Percentiles rank a stretch among this genome's conserved stretches.
phyloP scores from a whole-genome alignment of 805 yeast species.

The Metschnikowia reukaufii region DNA sequence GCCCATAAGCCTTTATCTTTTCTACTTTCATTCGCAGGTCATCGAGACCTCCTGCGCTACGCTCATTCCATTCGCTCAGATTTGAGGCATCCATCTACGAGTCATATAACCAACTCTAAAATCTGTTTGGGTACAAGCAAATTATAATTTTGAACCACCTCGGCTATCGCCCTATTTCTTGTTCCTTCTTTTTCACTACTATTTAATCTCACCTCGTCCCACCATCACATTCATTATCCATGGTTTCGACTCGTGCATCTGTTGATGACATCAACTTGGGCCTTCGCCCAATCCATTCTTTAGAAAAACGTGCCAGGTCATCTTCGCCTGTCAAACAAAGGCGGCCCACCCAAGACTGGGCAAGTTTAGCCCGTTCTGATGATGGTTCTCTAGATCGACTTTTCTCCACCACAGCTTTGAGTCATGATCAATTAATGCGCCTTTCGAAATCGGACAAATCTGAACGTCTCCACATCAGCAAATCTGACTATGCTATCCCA shows the following conservation, averaged over 20 bases:
- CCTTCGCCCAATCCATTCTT: conserved; percentile 3
- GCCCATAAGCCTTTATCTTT: not conserved
- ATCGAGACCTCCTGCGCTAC: not conserved
- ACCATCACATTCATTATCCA: not conserved
- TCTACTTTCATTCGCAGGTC: not conserved
- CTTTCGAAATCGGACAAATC: conserved; percentile 39
- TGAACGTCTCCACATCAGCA: conserved; percentile 35
- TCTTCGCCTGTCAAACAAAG: conserved; percentile 34
- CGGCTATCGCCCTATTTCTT: too few relatives aligned
- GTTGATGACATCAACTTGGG: conserved; percentile 11
- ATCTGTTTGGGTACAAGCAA: too few relatives aligned
- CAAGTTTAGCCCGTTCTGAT: conserved; percentile 17
- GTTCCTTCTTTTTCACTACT: too few relatives aligned
- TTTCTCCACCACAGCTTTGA: conserved; percentile 25
- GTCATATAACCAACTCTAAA: too few relatives aligned
- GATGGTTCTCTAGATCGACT: conserved; percentile 22
- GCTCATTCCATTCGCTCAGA: not conserved
- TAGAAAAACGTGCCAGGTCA: conserved; percentile 33
- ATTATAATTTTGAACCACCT: too few relatives aligned
- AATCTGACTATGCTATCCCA: conserved; percentile 36
- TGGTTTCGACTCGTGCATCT: conserved; percentile 9
- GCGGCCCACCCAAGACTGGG: conserved; percentile 25
- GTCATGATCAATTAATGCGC: conserved; percentile 25
- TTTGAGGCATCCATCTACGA: not conserved
- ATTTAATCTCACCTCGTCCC: not conserved